Evolutionary conservation across 495 filamentous ascomycete species (phyloP), one percentile per base, ranked within the genome.

Genomic region (Neurospora sp.): DNA sequence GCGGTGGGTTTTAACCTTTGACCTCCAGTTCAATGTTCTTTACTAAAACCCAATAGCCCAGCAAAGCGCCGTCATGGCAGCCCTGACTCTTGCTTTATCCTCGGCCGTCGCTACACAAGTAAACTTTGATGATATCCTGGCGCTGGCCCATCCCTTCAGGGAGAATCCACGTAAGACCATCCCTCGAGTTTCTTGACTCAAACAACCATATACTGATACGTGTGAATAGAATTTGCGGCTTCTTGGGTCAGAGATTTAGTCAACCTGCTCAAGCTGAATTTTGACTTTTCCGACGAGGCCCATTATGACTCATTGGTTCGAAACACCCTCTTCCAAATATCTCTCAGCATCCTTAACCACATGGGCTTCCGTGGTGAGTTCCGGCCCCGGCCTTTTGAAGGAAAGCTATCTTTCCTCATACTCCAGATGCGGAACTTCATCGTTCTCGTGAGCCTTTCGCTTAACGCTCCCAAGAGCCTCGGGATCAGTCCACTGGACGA

Each of bases 111-210:
- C 84, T 65, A 84, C 81, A 40, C 87, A 88, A 72, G 81, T 82
- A 70, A 90, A 87, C 70, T 91, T 86, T 70, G 94, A 97, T 78
- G 94, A 97, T 77, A 83, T 94, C 22, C 79, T 96, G 38, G 89
- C 92, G 39, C 84, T 90, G 14, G 86, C 90, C 31, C 83, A 88
- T 77, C 81, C 86, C 73, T 86, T 82, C 72, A 76, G 81, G 1
- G 79, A 81, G 10, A 81, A 73, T 76, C 76, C 83, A 73, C 75
- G 78, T 82, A 74, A 76, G 76, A 27, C 20, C 69, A 40, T 42
- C 40, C 39, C 10, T 42, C 16, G 31, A 27, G 20, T 9, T 41
- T 27, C 61, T 17, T 20, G 69, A 65, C 12, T 17, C 27, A 17
- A 16, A 17, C 53, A 16, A 8, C 27, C 53, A 65, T 65, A 65